Evolutionary conservation across 345 rosid genomes (phyloP).

Genomic region (Durio zibethinus): DNA sequence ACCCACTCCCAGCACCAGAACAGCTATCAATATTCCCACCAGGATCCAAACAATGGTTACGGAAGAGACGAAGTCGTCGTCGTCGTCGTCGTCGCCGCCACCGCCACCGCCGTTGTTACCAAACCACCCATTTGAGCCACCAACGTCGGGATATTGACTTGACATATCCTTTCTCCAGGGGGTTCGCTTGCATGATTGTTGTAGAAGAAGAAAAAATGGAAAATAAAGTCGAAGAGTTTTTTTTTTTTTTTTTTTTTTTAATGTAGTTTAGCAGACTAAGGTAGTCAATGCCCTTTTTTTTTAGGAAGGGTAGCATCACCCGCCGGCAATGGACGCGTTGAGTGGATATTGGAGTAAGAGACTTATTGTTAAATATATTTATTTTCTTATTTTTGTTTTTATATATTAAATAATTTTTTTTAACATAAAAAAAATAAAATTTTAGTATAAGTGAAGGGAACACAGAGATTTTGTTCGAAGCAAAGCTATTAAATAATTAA

Average conservation of each 20-base stretch:
- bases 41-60: conserved; percentile 1
- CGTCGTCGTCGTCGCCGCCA: too few species aligned
- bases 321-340: neutral
- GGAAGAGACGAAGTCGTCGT: too few species aligned
- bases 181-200: too few species aligned
- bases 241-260: neutral
- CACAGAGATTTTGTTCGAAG: too few species aligned
- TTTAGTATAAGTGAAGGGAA: too few species aligned
- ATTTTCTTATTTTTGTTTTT: too few species aligned
- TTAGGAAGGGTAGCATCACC: neutral
- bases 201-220: too few species aligned
- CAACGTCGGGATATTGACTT: neutral
- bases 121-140: conserved; percentile 4
- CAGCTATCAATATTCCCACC: neutral
- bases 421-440: too few species aligned
- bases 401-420: too few species aligned
- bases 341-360: neutral
- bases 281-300: neutral
- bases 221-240: too few species aligned
- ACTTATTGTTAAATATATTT: too few species aligned
- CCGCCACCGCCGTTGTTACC: neutral
- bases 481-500: too few species aligned
- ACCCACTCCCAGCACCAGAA: neutral
- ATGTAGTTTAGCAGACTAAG: neutral
- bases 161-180: neutral